Evolutionary conservation across 345 rosid species (phyloP), one percentile per base, ranked within the genome.

Genomic region (Rhizophora mangle): DNA sequence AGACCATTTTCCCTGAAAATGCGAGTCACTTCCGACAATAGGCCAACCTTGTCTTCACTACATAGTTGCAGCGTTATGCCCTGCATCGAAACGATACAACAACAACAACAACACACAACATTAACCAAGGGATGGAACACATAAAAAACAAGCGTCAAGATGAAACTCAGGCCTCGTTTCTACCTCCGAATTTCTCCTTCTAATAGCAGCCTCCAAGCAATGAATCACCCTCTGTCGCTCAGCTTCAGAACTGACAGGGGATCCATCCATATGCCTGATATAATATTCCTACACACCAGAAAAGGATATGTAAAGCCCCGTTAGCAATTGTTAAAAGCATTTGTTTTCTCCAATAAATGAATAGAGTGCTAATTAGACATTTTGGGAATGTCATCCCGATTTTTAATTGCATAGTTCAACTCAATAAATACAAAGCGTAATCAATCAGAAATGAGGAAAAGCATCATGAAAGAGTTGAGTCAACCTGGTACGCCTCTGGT

Each of bases 131-230:
- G 6, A 34, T 15, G 37, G 52, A 36, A 20, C 67, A 39, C 32
- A 51, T 60, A 6, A n/a, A 29, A 65, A 61, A 55, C 46, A 3
- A 60, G 62, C 20, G 62, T 67, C 51, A 9, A 63, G 73, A 4
- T 16, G 19, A 62, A 59, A 70, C 10, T 67, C 30, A 21, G 60
- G 1, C 24, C 30, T 32, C 16, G 47, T n/a, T 51, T 2, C 20
- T 49, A 89, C 96, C 89, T 87, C 92, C 0, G 90, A 82, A 37
- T 76, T 79, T 70, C 99, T 81, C 54, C 98, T 82, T 72, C 82
- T 88, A 68, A 96, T 88, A 2, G 99, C 99, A 68, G 99, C 99
- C 75, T 88, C 96, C 80, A 96, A 83, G 83, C 98, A 96, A 68
- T 86, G 65, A 55, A 92, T 84, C n/a, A 96, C 88, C 54, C 99